Evolutionary conservation across 805 yeast genomes (phyloP), one percentile per base, ranked within the genome.

Genomic region (Myxozyma kluyveri): DNA sequence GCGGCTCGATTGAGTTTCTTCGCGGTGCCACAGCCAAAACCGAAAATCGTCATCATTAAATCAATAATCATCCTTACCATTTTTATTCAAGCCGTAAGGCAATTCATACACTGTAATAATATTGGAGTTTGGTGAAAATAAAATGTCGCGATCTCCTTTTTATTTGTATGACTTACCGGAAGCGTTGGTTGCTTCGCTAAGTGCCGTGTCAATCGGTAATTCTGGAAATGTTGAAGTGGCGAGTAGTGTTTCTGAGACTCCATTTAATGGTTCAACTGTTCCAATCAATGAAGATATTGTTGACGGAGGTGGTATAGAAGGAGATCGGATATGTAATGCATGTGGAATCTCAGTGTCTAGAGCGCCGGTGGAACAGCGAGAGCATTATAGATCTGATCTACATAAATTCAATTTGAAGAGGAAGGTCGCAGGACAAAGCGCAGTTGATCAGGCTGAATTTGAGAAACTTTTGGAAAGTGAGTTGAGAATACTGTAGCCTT

Each of bases 361-460:
- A 14, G 18, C 31, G 10, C 6, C 17, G 22, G 54, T 40, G 6
- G 61, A 58, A 3, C 61, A 49, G 42, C 32, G 73, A 51, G 66
- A 63, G 2, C 86, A 82, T 61, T 82, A 75, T 67, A 80, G 78
- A 60, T 72, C 82, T 0, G 87, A 82, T 60, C 71, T 75, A 21
- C 82, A 84, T 61, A 72, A 79, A 35, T 73, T 75, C 62, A 87
- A 87, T 63, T 57, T 79, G 47, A 83, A 82, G 64, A 71, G 90
- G 49, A 64, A 70, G 7, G 60, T 78, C 26, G 68, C 68, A 35
- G 76, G 77, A 0, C 68, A 79, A 42, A 65, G 71, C 0, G 70
- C 79, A 0, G 64, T 84, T 17, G 68, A 75, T 2, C 86, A 78
- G 57, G 76, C 68, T 2, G 81, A 83, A 62, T 86, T 84, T 61